Base-by-base conservation (phyloP, 371 early-diverging fungal species). In the Zychaea mexicana region DNA sequence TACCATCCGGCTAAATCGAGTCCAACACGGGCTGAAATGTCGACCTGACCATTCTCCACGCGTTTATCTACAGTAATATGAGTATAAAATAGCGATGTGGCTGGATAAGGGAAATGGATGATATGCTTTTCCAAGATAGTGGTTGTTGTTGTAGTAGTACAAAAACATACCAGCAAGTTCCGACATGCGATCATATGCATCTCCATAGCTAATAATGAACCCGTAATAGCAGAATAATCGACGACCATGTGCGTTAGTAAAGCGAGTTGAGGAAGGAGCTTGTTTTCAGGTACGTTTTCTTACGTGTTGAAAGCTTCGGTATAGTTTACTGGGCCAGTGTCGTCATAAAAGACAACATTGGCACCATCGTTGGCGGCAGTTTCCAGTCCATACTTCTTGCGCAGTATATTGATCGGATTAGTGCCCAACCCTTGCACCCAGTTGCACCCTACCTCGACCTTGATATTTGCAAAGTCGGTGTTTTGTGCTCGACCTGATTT, bases 341-440 rank as follows among this genome's bases (percentile, higher is more conserved):
- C 68, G 22, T 66, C 61, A 49, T 70, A 71, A 31, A 72, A 74
- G 0, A 69, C 65, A 21, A 81, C 71, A 67, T 77, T 70, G 10
- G 68, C 73, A 19, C 73, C 70, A 56, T 81, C 27, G 17, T 62
- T 76, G 10, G 21, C 21, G 4, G 64, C 71, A 4, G 76, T 72
- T 24, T 70, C 57, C 4, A 82, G 53, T 5, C 64, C 64, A 28
- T 76, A 72, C 49, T 82, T 77, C 52, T 72, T 45, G 6, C 76
- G 70, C 10, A 82, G 63, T 31, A 71, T 59, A 27, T 78, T 71
- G 60, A 82, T 62, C 12, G 79, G 82, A 22, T 82, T 82, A 2
- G 69, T 64, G 3, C 82, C 82, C 2, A 82, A 46, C n/a, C 78
- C 82, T 64, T 82, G 82, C 24, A 81, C 82, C 82, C 82, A 82